Evolutionary conservation across 805 yeast genomes (phyloP).

Genomic region (Blastobotrys peoriensis): DNA sequence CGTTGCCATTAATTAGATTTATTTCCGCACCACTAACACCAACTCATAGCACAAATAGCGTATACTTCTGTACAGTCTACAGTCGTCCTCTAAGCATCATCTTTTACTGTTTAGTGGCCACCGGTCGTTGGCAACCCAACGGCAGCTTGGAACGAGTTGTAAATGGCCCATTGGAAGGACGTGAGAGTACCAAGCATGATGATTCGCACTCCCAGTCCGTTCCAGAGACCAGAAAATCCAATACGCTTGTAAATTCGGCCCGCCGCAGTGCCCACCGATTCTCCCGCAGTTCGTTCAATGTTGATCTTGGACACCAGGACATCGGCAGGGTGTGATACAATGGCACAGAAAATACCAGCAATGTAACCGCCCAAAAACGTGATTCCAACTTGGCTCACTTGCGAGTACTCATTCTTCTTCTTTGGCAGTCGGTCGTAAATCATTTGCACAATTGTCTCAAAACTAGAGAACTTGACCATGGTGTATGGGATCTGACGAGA

Average conservation of each 20-base stretch:
- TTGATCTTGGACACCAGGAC: slow-evolving; percentile 85
- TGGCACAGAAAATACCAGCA: slow-evolving; percentile 85
- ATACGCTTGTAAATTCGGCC: slow-evolving; percentile 58
- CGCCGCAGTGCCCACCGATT: slow-evolving; percentile 53
- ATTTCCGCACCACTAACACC: no score
- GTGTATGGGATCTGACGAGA: slow-evolving; percentile 84
- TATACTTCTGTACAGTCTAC: no score
- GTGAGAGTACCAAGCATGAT: slow-evolving; percentile 88
- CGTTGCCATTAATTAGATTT: no score
- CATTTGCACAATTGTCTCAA: slow-evolving; percentile 70
- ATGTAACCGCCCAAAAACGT: slow-evolving; percentile 80
- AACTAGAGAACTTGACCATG: slow-evolving; percentile 80
- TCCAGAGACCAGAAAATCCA: slow-evolving; percentile 79
- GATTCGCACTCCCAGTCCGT: slow-evolving; percentile 80
- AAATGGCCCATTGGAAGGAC: slow-evolving; percentile 86
- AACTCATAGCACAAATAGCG: no score
- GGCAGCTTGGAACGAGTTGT: slow-evolving; percentile 87
- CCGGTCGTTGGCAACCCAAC: slow-evolving; percentile 96
- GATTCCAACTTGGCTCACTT: slow-evolving; percentile 72
- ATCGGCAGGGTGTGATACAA: slow-evolving; percentile 86
- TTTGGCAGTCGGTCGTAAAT: slow-evolving; percentile 62
- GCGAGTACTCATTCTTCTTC: slow-evolving; percentile 53
- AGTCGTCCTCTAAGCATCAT: neutral
- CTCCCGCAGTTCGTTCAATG: slow-evolving; percentile 50
- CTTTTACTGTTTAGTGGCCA: slow-evolving; percentile 19